phyloP scores from a whole-genome alignment of 768 basidiomycete genomes.

The Galerina marginata region DNA sequence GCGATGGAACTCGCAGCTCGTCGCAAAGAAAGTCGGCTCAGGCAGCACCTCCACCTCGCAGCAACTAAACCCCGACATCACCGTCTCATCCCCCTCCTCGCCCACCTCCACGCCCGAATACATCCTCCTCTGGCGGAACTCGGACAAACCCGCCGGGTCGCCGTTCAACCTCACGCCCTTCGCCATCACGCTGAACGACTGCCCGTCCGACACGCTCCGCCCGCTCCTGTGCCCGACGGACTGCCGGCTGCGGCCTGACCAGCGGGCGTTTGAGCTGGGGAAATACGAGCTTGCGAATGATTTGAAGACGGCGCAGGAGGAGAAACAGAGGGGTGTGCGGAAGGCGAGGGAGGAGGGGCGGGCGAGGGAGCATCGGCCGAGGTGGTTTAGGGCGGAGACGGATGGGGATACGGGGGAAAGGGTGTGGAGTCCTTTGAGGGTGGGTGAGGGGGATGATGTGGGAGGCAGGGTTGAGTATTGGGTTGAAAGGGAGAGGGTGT shows the following conservation, averaged over 20 bases:
- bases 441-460: constrained; percentile 21
- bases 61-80: constrained; percentile 74
- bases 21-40: constrained; percentile 76
- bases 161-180: constrained; percentile 97
- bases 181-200: constrained; percentile 91
- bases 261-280: constrained; percentile 92
- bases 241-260: constrained; percentile 90
- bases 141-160: constrained; percentile 72
- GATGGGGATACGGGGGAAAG: constrained; percentile 91
- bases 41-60: constrained; percentile 32
- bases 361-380: constrained; percentile 71
- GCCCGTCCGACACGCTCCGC: constrained; percentile 69
- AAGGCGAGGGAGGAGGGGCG: constrained; percentile 77
- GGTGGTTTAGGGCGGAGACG: constrained; percentile 86
- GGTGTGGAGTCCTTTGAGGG: constrained; percentile 77
- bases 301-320: constrained; percentile 82
- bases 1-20: constrained; percentile 93
- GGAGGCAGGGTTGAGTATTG: constrained; percentile 77
- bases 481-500: constrained; percentile 74
- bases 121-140: constrained; percentile 92
- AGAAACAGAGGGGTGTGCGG: constrained; percentile 77
- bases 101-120: constrained; percentile 64
- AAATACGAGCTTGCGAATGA: constrained; percentile 83
- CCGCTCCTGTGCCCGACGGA: constrained; percentile 88
- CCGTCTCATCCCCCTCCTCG: constrained; percentile 52